Percentiles rank a stretch among this genome's conserved stretches.
Conservation (phyloP, 2,329 filamentous ascomycete genomes). For the Diplodia mutila region DNA sequence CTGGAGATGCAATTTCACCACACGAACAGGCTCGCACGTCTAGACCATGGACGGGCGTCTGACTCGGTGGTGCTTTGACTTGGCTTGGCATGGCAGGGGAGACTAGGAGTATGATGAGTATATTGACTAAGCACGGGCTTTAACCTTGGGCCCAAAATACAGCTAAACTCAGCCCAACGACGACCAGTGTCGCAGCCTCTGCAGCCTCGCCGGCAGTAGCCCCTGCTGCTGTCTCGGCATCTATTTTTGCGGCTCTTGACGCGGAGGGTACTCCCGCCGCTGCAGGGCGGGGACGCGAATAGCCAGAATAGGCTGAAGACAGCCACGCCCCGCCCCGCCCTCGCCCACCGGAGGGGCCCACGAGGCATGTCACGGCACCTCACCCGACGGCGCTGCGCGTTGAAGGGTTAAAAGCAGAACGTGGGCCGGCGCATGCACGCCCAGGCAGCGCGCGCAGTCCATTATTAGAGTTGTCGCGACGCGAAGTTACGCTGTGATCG, state of each 20-base stretch:
- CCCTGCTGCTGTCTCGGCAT: conserved; percentile 19
- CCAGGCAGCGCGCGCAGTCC: neutral
- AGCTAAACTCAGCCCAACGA: conserved; percentile 16
- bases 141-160: conserved; percentile 16
- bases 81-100: conserved; percentile 1
- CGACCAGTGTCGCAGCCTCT: conserved; percentile 12
- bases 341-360: conserved; percentile 13
- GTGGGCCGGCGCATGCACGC: neutral
- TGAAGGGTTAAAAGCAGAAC: neutral
- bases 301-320: conserved; percentile 21
- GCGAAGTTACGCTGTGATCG: conserved; percentile 23
- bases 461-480: conserved; percentile 12
- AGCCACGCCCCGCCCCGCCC: neutral
- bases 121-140: conserved; percentile 22
- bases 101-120: neutral
- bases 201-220: conserved; percentile 19
- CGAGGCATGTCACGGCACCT: conserved; percentile 12
- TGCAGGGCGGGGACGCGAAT: conserved; percentile 16
- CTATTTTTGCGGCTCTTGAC: conserved; percentile 17
- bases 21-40: conserved; percentile 14
- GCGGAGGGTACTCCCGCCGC: conserved; percentile 14
- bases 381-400: conserved; percentile 5
- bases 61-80: neutral
- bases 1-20: conserved; percentile 15
- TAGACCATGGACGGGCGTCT: conserved; percentile 9